Evolutionary conservation across 495 filamentous ascomycete genomes (phyloP).

Genomic region (Annulohypoxylon stygium): DNA sequence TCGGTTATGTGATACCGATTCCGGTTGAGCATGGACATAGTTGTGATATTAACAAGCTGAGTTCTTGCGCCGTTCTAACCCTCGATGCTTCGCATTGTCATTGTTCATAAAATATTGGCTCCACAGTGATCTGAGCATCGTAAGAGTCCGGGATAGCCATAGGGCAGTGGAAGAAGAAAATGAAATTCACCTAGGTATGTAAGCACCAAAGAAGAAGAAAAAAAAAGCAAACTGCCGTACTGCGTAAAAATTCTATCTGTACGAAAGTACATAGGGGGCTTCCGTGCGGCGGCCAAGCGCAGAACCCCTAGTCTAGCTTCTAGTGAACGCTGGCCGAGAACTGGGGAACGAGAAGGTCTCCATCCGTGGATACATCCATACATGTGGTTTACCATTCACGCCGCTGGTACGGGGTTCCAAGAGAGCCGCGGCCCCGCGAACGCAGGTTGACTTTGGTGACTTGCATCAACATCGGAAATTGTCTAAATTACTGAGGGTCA

Average conservation of each 20-base stretch:
- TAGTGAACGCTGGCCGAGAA: slow-evolving; percentile 27
- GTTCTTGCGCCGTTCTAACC: slow-evolving; percentile 8
- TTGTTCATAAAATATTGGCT: slow-evolving; percentile 7
- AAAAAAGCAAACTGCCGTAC: slow-evolving; percentile 21
- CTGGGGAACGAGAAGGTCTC: slow-evolving; percentile 20
- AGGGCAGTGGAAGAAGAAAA: slow-evolving; percentile 7
- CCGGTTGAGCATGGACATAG: slow-evolving; percentile 6
- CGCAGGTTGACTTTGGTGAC: slow-evolving; percentile 6
- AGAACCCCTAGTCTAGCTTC: slow-evolving; percentile 20
- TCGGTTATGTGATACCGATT: slow-evolving; percentile 26
- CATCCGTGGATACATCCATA: slow-evolving; percentile 6
- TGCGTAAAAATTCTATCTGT: background rate
- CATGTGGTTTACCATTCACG: background rate
- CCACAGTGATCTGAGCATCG: slow-evolving; percentile 25
- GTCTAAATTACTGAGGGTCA: slow-evolving; percentile 33
- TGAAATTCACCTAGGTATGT: too few species aligned
- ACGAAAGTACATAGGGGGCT: slow-evolving; percentile 17
- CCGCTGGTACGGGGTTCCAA: slow-evolving; percentile 12
- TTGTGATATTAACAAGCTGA: slow-evolving; percentile 10
- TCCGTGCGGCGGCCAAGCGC: slow-evolving; percentile 34
- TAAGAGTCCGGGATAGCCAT: slow-evolving; percentile 24
- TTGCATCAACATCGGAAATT: slow-evolving; percentile 36
- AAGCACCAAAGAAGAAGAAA: background rate
- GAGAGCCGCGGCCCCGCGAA: slow-evolving; percentile 23
- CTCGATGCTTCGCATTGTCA: slow-evolving; percentile 15